A percentile compares a stretch with the other conserved stretches of the same genome.
Conservation (phyloP, 2,329 filamentous ascomycete species). For the Phialemoniopsis sp. region DNA sequence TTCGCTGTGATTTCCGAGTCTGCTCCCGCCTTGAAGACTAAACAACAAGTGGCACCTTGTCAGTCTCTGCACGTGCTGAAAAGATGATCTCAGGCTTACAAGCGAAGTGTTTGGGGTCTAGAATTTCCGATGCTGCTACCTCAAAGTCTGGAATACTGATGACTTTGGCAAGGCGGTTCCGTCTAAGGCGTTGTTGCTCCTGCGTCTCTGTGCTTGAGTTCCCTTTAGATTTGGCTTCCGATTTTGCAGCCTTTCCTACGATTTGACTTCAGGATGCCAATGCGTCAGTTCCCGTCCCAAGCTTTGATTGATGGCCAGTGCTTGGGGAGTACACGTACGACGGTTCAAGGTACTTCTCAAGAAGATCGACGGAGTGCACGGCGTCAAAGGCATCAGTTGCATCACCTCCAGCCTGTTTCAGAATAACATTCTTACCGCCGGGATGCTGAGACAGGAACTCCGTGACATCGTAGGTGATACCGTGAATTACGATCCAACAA, state of each 20-base stretch:
- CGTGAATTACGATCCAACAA: neutral
- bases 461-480: neutral
- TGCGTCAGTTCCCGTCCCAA: neutral
- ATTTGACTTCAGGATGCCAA: constrained; percentile 3
- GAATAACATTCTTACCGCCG: neutral
- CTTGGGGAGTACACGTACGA: neutral
- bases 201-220: too few species aligned
- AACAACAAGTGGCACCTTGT: constrained; percentile 2
- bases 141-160: too few species aligned
- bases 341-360: neutral
- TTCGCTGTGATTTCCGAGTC: constrained; percentile 2
- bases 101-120: too few species aligned
- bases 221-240: too few species aligned
- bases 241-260: too few species aligned
- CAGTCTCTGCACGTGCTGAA: constrained; percentile 1
- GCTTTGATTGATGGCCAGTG: neutral
- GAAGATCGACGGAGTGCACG: neutral
- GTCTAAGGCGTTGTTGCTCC: too few species aligned
- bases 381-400: too few species aligned
- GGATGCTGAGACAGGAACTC: neutral
- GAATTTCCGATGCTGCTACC: too few species aligned
- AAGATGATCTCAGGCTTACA: too few species aligned
- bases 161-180: too few species aligned
- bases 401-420: neutral
- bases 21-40: constrained; percentile 4